These are phyloP conservation scores for Zasmidium citrigriseum DNA, from an alignment of 2,329 filamentous ascomycete species.

Conservation along the genomic window DNA sequence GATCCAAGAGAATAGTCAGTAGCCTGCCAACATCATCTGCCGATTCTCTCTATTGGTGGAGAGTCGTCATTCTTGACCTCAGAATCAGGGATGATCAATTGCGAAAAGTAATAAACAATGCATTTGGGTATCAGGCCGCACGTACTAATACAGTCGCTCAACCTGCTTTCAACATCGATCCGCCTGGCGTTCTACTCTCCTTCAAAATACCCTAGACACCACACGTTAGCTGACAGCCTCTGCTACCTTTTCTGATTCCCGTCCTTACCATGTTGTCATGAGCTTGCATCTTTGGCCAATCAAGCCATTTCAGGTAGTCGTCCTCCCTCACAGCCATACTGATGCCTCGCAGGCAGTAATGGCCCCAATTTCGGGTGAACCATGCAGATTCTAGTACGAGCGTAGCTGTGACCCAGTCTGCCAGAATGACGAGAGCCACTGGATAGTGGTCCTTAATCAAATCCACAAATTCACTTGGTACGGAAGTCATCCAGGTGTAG, in stretches of 20 bases:
- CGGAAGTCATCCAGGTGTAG: conserved; percentile 17
- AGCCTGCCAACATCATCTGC: neutral
- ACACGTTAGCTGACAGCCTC: neutral
- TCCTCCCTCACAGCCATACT: conserved; percentile 14
- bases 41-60: neutral
- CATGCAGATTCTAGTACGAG: conserved; percentile 16
- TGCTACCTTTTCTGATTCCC: neutral
- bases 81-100: neutral
- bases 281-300: conserved; percentile 26
- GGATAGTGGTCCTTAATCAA: conserved; percentile 19
- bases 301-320: conserved; percentile 24
- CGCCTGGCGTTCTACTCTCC: neutral
- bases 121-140: neutral
- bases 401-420: conserved; percentile 25
- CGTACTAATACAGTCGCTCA: neutral
- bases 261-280: conserved; percentile 13
- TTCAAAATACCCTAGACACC: neutral
- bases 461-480: conserved; percentile 17
- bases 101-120: neutral
- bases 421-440: conserved; percentile 26
- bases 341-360: conserved; percentile 24
- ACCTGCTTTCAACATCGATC: neutral
- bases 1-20: too few relatives aligned
- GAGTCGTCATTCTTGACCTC: neutral
- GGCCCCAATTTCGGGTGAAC: conserved; percentile 25